Evolutionary conservation across 805 yeast genomes (phyloP), one percentile per base, ranked within the genome.

Genomic region (Blastobotrys terrestris): DNA sequence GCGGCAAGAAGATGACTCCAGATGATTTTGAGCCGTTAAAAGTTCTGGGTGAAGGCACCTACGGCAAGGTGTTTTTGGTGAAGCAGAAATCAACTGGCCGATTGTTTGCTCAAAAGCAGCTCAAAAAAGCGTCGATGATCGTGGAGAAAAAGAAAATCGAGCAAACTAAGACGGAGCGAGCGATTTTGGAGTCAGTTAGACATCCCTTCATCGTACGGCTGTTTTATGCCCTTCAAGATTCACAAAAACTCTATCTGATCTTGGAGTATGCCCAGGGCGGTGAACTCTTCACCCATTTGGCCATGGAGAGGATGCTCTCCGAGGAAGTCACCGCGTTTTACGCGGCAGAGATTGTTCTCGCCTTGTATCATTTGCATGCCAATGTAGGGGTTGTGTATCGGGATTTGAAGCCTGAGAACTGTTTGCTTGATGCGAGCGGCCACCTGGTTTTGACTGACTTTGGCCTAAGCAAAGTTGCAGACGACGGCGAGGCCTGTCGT

Each of bases 251-350:
- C 39, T 90, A 89, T 63, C 64, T 89, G 45, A 74, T 87, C 31
- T 67, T 89, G 46, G 95, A 89, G 65, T 89, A 85, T 64, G 81
- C 91, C 15, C 91, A 87, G 50, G 97, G 97, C 5, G 96, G 97
- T 20, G 97, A 89, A 65, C 67, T 89, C 39, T 89, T 79, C 62
- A 80, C 78, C 53, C 87, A 83, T 64, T 66, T 83, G 57, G 78
- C 83, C 11, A 66, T 68, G 40, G 73, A 68, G 64, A 70, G 70
- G 49, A 71, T 70, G 75, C 67, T 76, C 44, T 64, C 75, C 14
- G 95, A 83, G 69, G 80, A 76, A 63, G 78, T 81, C 39, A 86
- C 89, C 1, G 81, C 90, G 2, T 87, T 82, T 62, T 88, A 88
- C 59, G 76, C 83, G 2, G 95, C 94, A 0, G 94, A 89, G 62